Conservation (phyloP, 768 basidiomycete genomes). For the Cystofilobasidium macerans region DNA sequence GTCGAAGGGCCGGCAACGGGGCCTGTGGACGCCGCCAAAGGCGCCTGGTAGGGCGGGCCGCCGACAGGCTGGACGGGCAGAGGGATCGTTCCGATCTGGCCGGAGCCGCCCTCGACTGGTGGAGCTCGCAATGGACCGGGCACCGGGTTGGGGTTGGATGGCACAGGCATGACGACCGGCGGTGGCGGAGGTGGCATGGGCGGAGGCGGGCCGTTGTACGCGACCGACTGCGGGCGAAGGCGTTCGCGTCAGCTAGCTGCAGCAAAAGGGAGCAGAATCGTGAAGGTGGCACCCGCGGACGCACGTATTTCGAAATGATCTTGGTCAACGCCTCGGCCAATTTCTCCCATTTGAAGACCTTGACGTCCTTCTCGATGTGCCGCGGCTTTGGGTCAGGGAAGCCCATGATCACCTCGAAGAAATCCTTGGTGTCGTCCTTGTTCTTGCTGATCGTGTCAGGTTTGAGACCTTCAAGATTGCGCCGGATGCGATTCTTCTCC, state of each 20-base stretch:
- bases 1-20: too few relatives aligned
- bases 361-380: slow-evolving; percentile 92
- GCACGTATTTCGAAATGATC: slow-evolving; percentile 23
- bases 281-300: background rate
- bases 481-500: slow-evolving; percentile 90
- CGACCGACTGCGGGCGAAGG: slow-evolving; percentile 5
- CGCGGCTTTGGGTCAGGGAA: slow-evolving; percentile 88
- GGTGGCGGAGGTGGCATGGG: background rate
- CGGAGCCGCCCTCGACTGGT: background rate
- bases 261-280: background rate
- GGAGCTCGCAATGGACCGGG: background rate
- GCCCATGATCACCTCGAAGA: slow-evolving; percentile 94
- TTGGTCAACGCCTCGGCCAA: slow-evolving; percentile 20
- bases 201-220: slow-evolving; percentile 1
- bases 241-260: background rate
- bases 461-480: slow-evolving; percentile 84
- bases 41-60: background rate
- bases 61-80: background rate
- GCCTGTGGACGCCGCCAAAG: background rate
- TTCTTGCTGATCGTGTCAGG: slow-evolving; percentile 84
- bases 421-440: slow-evolving; percentile 64
- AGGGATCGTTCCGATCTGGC: background rate
- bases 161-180: too few relatives aligned
- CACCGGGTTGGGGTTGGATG: background rate
- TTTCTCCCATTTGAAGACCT: slow-evolving; percentile 38